Conservation (phyloP, 2,329 filamentous ascomycete genomes). For the Stromatinia cepivora region DNA sequence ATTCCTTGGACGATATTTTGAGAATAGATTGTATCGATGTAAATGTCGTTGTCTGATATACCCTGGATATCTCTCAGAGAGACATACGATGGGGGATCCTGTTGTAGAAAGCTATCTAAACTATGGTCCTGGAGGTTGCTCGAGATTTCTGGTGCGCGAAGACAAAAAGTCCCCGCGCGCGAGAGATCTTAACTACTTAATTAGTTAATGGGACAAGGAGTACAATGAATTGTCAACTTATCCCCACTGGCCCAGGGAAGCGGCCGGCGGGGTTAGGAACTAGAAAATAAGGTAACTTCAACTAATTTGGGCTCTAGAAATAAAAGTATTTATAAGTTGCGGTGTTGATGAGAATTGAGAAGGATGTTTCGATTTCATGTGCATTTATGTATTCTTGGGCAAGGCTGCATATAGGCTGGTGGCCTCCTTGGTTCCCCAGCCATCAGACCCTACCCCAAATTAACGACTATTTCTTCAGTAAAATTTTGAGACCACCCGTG, state of each 20-base stretch:
- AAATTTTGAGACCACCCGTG: neutral
- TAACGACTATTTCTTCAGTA: neutral
- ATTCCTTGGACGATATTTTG: neutral
- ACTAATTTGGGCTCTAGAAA: neutral
- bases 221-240: neutral
- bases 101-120: constrained; percentile 1
- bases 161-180: neutral
- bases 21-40: neutral
- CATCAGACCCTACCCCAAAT: neutral
- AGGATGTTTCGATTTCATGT: neutral
- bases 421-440: neutral
- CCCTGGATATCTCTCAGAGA: neutral
- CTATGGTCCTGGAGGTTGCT: neutral
- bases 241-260: neutral
- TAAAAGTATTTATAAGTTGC: neutral
- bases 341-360: neutral
- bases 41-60: neutral
- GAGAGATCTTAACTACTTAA: neutral
- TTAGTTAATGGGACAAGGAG: neutral
- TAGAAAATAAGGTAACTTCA: neutral
- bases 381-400: neutral
- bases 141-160: neutral
- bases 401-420: neutral
- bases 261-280: neutral
- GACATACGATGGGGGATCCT: neutral